Evolutionary conservation across 768 basidiomycete species (phyloP).

Genomic region (Dioszegia crocea): DNA sequence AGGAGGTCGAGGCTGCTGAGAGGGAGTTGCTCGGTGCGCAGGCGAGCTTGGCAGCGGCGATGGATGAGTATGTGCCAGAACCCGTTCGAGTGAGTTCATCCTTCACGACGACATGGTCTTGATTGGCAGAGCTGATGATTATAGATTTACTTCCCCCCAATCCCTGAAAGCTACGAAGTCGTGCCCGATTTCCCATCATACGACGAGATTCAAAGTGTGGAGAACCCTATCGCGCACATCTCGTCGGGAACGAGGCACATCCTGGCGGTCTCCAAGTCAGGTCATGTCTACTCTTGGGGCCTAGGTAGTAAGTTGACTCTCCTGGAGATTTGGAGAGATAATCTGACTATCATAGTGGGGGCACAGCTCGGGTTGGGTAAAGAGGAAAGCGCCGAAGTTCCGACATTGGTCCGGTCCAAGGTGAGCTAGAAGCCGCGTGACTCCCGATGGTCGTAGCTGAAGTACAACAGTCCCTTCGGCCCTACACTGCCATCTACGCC

Average conservation of each 20-base stretch:
- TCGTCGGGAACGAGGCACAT: conserved; percentile 51
- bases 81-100: conserved; percentile 43
- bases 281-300: conserved; percentile 53
- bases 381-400: conserved; percentile 47
- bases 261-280: conserved; percentile 50
- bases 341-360: conserved; percentile 10
- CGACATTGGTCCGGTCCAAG: conserved; percentile 47
- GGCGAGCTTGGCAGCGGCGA: conserved; percentile 35
- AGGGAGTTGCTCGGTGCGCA: conserved; percentile 30
- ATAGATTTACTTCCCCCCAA: conserved; percentile 52
- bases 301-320: conserved; percentile 48
- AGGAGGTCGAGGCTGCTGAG: conserved; percentile 31
- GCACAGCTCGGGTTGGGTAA: conserved; percentile 52
- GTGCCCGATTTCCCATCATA: conserved; percentile 45
- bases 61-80: conserved; percentile 47
- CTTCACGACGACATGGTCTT: neutral
- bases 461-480: conserved; percentile 17
- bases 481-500: conserved; percentile 36
- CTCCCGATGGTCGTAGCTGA: neutral
- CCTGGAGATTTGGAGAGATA: neutral
- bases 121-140: neutral
- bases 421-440: conserved; percentile 17
- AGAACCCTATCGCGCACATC: conserved; percentile 50
- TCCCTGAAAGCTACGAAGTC: conserved; percentile 47
- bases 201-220: conserved; percentile 31